Conservation (phyloP, 495 filamentous ascomycete species). For the Hamigera avellanea region DNA sequence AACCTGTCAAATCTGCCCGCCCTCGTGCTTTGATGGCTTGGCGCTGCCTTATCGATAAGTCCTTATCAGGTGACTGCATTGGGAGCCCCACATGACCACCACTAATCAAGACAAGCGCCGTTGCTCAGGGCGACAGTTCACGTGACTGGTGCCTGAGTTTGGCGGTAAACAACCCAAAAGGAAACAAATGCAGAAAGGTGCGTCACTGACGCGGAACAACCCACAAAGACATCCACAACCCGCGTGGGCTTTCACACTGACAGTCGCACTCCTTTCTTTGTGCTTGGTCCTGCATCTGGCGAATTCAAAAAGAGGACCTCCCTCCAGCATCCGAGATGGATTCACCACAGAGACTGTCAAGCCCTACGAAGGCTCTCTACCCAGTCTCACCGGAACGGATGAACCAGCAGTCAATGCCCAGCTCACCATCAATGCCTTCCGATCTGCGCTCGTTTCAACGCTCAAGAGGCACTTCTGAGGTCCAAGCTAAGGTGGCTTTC, state of each 20-base stretch:
- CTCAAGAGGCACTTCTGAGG: constrained; percentile 49
- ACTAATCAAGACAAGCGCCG: constrained; percentile 4
- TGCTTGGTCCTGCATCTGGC: constrained; percentile 10
- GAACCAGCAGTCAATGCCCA: constrained; percentile 52
- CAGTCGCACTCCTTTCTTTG: constrained; percentile 5
- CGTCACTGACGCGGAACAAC: constrained; percentile 19
- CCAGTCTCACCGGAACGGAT: constrained; percentile 71
- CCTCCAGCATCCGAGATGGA: constrained; percentile 23
- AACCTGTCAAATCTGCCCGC: no score
- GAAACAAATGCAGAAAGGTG: constrained; percentile 4
- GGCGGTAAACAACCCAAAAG: constrained; percentile 22
- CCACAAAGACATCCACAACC: constrained; percentile 7
- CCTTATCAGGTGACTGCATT: not conserved
- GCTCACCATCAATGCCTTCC: constrained; percentile 40
- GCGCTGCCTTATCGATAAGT: not conserved
- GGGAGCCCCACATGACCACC: not conserved
- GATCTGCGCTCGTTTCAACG: constrained; percentile 28
- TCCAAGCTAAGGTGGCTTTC: constrained; percentile 76
- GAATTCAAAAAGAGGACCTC: constrained; percentile 3
- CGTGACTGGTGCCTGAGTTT: constrained; percentile 15
- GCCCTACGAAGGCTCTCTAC: constrained; percentile 52
- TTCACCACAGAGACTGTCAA: constrained; percentile 30
- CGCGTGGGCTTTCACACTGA: constrained; percentile 4
- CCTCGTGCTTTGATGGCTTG: no score
- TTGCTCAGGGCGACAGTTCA: constrained; percentile 31